These are phyloP conservation scores for Trichoderma pleuroti DNA, from an alignment of 2,329 filamentous ascomycete genomes.

Conservation along the genomic window DNA sequence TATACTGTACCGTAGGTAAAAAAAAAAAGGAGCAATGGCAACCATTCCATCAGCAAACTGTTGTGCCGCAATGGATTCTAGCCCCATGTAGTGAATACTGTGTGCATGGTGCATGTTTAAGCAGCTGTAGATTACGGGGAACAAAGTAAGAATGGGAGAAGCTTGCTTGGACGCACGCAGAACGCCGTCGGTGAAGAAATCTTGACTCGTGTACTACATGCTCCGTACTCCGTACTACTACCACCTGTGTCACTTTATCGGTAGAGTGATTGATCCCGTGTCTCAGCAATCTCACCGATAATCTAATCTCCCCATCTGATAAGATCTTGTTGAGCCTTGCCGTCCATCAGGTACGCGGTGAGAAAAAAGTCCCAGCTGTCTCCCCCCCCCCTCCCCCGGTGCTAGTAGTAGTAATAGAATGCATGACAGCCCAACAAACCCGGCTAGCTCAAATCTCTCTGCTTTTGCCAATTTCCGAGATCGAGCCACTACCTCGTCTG, in stretches of 20 bases:
- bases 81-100: neutral
- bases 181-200: neutral
- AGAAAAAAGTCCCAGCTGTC: neutral
- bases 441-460: neutral
- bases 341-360: neutral
- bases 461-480: neutral
- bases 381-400: no score
- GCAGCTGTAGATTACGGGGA: neutral
- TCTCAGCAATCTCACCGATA: neutral
- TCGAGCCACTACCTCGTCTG: neutral
- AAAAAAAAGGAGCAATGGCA: neutral
- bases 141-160: neutral
- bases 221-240: neutral
- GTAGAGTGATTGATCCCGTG: neutral
- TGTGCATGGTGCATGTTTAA: neutral
- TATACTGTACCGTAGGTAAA: no score
- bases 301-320: constrained; percentile 17
- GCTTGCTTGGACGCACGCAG: neutral
- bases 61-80: neutral
- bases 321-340: neutral
- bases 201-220: neutral
- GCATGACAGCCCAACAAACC: neutral
- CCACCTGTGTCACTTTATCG: neutral
- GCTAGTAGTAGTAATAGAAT: no score
- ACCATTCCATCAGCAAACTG: neutral